A percentile compares a stretch with the other conserved stretches of the same genome.
Conservation (phyloP, 2,329 filamentous ascomycete species). For the Pseudonectria foliicola region DNA sequence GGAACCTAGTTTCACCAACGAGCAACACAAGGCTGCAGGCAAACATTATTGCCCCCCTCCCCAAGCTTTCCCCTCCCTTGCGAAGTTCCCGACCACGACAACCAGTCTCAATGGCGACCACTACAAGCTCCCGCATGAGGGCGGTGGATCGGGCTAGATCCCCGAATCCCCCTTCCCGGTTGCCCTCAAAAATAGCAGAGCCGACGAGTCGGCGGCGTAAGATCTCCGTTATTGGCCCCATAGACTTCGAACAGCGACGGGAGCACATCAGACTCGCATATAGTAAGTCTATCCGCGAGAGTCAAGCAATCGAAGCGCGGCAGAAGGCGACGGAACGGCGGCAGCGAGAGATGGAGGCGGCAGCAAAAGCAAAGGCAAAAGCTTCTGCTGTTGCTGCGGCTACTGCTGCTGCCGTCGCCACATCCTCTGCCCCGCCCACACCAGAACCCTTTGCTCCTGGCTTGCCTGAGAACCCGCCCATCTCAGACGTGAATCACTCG, state of each 20-base stretch:
- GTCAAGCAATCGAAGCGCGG: slow-evolving; percentile 52
- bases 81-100: slow-evolving; percentile 77
- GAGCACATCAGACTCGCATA: slow-evolving; percentile 80
- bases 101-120: slow-evolving; percentile 67
- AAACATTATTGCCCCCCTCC: slow-evolving; percentile 62
- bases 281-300: slow-evolving; percentile 73
- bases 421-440: slow-evolving; percentile 12
- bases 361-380: slow-evolving; percentile 34
- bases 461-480: too few species aligned
- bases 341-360: slow-evolving; percentile 43
- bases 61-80: slow-evolving; percentile 70
- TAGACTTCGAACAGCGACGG: slow-evolving; percentile 77
- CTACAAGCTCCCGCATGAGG: slow-evolving; percentile 62
- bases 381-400: slow-evolving; percentile 11
- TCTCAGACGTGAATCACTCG: slow-evolving; percentile 1
- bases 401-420: slow-evolving; percentile 10
- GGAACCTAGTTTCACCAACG: slow-evolving; percentile 38
- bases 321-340: slow-evolving; percentile 45
- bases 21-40: slow-evolving; percentile 60
- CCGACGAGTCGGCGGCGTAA: slow-evolving; percentile 39
- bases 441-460: slow-evolving; percentile 6
- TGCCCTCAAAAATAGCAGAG: slow-evolving; percentile 28
- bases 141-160: slow-evolving; percentile 51
- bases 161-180: slow-evolving; percentile 29
- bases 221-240: slow-evolving; percentile 61